Conservation (phyloP, 2,329 filamentous ascomycete genomes). For the Periconia digitata region DNA sequence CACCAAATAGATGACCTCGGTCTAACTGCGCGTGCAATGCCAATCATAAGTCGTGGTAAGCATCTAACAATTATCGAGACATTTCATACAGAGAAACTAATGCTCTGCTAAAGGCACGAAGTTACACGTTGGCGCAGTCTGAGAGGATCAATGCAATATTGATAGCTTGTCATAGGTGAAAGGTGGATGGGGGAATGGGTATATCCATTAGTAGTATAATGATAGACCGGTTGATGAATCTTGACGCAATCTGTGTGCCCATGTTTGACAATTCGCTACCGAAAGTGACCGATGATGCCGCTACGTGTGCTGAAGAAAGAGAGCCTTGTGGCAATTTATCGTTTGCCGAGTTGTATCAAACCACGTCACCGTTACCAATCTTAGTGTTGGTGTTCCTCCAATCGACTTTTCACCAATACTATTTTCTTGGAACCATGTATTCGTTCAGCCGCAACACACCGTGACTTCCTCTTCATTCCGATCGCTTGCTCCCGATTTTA, state of each 20-base stretch:
- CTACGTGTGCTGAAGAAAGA: too few relatives aligned
- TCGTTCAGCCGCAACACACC: slow-evolving; percentile 34
- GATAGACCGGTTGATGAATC: background rate
- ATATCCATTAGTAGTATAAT: background rate
- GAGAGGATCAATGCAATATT: background rate
- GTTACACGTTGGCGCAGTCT: background rate
- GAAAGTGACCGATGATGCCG: background rate
- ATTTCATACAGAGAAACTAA: background rate
- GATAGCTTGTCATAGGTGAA: background rate
- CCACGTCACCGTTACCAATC: too few relatives aligned
- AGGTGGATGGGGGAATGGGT: background rate
- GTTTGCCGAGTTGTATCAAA: too few relatives aligned
- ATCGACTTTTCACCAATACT: background rate
- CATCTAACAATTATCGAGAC: background rate
- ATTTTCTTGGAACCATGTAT: background rate
- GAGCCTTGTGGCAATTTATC: too few relatives aligned
- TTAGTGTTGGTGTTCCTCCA: too few relatives aligned
- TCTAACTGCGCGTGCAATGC: background rate
- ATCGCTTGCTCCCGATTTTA: slow-evolving; percentile 24
- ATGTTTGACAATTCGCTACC: background rate
- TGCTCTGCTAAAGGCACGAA: background rate
- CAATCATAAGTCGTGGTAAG: background rate
- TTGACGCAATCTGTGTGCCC: background rate
- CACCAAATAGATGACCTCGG: background rate
- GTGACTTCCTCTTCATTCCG: slow-evolving; percentile 40